Percentiles rank a stretch among this genome's conserved stretches.
phyloP scores from a whole-genome alignment of 2,329 filamentous ascomycete species.

The Sclerotinia sclerotiorum region DNA sequence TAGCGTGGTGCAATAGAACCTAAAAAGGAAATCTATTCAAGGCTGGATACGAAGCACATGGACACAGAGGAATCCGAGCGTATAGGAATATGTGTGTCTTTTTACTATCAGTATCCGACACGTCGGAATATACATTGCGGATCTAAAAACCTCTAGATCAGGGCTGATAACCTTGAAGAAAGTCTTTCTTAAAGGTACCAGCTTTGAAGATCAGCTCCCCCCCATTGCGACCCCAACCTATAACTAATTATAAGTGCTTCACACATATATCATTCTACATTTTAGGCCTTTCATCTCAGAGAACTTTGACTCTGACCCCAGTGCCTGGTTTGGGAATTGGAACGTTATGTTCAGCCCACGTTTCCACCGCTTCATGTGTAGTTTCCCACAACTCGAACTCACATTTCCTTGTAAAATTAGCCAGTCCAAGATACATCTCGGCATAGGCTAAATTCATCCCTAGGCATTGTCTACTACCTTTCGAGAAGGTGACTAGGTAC shows the following conservation, averaged over 20 bases:
- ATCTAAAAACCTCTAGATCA: neutral
- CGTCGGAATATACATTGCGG: neutral
- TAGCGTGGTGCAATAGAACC: neutral
- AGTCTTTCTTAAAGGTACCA: neutral
- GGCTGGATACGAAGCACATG: neutral
- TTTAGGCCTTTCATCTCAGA: neutral
- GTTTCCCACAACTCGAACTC: slow-evolving; percentile 19
- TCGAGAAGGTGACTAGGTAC: slow-evolving; percentile 47
- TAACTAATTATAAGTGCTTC: neutral
- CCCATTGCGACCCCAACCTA: too few relatives aligned
- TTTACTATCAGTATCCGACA: neutral
- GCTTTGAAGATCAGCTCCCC: neutral
- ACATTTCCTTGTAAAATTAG: slow-evolving; percentile 12
- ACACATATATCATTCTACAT: neutral
- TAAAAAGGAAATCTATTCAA: neutral
- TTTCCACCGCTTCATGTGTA: slow-evolving; percentile 11
- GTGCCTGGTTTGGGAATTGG: slow-evolving; percentile 2
- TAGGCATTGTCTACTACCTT: slow-evolving; percentile 46
- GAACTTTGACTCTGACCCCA: slow-evolving; percentile 18
- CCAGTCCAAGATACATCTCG: slow-evolving; percentile 22
- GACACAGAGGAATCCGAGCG: slow-evolving; percentile 15
- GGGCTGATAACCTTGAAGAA: neutral
- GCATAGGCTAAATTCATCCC: slow-evolving; percentile 38
- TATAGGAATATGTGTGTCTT: neutral
- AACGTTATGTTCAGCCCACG: slow-evolving; percentile 10